phyloP scores from a whole-genome alignment of 495 filamentous ascomycete species.

The Parathielavia appendiculata region DNA sequence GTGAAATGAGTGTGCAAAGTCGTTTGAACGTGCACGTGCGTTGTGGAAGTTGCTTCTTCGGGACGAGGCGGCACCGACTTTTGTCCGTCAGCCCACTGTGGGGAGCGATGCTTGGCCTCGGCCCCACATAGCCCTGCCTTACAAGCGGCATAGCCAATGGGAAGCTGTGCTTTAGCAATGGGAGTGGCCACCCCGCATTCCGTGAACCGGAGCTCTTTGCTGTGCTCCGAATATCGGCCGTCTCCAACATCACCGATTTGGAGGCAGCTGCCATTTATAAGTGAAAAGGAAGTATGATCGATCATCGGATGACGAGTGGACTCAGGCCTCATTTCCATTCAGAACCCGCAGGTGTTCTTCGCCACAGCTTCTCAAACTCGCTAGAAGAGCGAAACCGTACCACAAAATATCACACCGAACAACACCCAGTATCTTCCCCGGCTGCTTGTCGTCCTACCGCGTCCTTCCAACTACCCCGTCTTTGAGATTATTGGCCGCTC shows the following conservation, averaged over 20 bases:
- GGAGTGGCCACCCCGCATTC: slow-evolving; percentile 38
- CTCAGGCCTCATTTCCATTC: slow-evolving; percentile 1
- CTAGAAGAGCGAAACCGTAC: neutral
- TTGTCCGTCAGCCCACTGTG: slow-evolving; percentile 3
- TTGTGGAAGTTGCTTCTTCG: neutral
- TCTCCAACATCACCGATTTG: slow-evolving; percentile 14
- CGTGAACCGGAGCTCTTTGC: slow-evolving; percentile 30
- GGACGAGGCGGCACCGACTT: slow-evolving; percentile 3
- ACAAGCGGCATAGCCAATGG: slow-evolving; percentile 25
- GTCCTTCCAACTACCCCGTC: neutral
- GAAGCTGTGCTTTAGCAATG: slow-evolving; percentile 27
- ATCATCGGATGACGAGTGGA: neutral
- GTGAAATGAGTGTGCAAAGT: too few relatives aligned
- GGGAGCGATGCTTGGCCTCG: neutral
- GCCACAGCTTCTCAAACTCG: neutral
- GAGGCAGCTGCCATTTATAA: slow-evolving; percentile 6
- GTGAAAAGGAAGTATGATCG: neutral
- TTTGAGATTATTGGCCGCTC: too few relatives aligned
- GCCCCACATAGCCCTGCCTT: slow-evolving; percentile 3
- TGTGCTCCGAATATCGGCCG: slow-evolving; percentile 33
- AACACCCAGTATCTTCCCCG: too few relatives aligned
- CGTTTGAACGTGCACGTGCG: slow-evolving; percentile 1
- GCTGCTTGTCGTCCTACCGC: neutral
- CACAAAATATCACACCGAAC: neutral
- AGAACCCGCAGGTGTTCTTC: neutral